Evolutionary conservation across 768 basidiomycete species (phyloP).

Genomic region (Podaxis sp.): DNA sequence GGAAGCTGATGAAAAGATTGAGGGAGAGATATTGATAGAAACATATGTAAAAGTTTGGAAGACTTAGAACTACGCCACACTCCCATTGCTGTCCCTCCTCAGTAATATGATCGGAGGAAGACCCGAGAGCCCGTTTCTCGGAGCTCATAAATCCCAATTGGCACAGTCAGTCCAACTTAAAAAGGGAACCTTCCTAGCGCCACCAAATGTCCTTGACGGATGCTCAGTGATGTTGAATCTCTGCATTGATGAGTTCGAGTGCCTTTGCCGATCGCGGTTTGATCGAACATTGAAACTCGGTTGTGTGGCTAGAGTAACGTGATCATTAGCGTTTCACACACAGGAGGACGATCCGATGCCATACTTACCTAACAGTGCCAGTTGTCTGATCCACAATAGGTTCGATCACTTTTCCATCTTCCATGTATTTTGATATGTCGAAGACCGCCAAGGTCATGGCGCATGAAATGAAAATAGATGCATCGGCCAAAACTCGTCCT

Average conservation of each 20-base stretch:
- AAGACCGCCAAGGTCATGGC: constrained; percentile 44
- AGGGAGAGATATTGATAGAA: too few relatives aligned
- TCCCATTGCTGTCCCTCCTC: too few relatives aligned
- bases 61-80: too few relatives aligned
- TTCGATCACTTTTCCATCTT: constrained; percentile 28
- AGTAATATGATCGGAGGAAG: too few relatives aligned
- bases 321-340: neutral
- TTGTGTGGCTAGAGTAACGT: constrained; percentile 35
- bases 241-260: constrained; percentile 31
- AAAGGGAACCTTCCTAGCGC: neutral
- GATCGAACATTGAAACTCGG: constrained; percentile 40
- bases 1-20: too few relatives aligned
- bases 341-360: neutral
- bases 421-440: constrained; percentile 32
- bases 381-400: constrained; percentile 41
- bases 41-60: too few relatives aligned
- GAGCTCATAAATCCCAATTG: too few relatives aligned
- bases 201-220: neutral
- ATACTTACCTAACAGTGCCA: constrained; percentile 50
- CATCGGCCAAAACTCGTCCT: constrained; percentile 41
- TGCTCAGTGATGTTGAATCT: neutral
- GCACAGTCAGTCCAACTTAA: neutral
- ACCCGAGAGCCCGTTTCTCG: too few relatives aligned
- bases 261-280: constrained; percentile 41
- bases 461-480: constrained; percentile 39